These are phyloP conservation scores for Oryza rufipogon DNA, from an alignment of 176 grass and related monocot species.

Conservation along the genomic window DNA sequence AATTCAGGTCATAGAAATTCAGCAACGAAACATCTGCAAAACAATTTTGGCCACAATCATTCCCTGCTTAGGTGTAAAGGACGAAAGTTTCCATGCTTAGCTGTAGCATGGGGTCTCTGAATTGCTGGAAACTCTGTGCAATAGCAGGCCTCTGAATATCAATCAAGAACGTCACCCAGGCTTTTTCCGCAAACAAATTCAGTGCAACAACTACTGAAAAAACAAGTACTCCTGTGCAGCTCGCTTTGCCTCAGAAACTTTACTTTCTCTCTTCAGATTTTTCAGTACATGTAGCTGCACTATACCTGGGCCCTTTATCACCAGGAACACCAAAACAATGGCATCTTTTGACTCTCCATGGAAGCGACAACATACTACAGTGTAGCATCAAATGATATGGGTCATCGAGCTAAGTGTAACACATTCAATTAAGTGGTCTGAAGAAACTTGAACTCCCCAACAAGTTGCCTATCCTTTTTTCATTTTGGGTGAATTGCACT, in stretches of 20 bases:
- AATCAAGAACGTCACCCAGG: conserved; percentile 15
- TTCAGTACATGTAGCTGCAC: conserved; percentile 22
- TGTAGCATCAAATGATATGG: neutral
- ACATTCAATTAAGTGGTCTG: neutral
- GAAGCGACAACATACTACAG: neutral
- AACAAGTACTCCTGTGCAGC: neutral
- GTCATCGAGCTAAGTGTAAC: neutral
- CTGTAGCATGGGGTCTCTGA: conserved; percentile 39
- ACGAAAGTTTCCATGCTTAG: conserved; percentile 34
- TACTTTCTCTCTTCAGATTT: neutral
- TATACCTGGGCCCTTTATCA: neutral
- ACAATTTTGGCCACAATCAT: conserved; percentile 47
- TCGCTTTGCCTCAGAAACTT: conserved; percentile 17
- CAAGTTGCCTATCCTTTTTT: conserved; percentile 8
- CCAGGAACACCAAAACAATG: neutral
- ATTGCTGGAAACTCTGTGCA: conserved; percentile 54
- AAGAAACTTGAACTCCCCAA: neutral
- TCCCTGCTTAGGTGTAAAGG: conserved; percentile 45
- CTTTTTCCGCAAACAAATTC: neutral
- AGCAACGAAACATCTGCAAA: neutral
- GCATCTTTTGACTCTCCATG: conserved; percentile 17
- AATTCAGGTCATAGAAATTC: neutral
- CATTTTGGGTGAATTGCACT: conserved; percentile 39
- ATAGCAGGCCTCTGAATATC: conserved; percentile 15
- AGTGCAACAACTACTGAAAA: neutral